A percentile compares a stretch with the other conserved stretches of the same genome.
phyloP scores from a whole-genome alignment of 257 asterid genomes.

The Echites panduratus region DNA sequence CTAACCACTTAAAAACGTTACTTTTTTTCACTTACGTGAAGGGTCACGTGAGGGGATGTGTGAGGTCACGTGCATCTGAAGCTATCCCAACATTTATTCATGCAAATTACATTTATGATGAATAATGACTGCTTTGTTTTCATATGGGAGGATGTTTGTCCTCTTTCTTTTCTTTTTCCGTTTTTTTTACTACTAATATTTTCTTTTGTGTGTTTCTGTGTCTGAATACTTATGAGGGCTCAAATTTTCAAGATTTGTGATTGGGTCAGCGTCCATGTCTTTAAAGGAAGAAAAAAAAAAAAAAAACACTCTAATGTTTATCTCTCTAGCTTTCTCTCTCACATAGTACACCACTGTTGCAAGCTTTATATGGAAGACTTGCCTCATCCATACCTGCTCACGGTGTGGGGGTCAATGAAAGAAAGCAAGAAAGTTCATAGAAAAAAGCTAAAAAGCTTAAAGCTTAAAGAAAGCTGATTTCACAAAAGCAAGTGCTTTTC shows the following conservation, averaged over 20 bases:
- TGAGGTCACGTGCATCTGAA: constrained; percentile 24
- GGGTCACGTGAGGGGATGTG: constrained; percentile 21
- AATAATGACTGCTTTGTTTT: constrained; percentile 24
- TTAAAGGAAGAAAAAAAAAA: neutral
- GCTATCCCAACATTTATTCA: constrained; percentile 12
- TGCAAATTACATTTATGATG: constrained; percentile 21
- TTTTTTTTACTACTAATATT: too few relatives aligned
- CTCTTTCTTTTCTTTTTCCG: constrained; percentile 9
- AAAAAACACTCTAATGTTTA: neutral
- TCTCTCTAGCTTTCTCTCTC: constrained; percentile 8
- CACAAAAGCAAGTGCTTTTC: constrained; percentile 27
- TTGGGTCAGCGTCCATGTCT: constrained; percentile 3
- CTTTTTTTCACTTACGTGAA: constrained; percentile 9
- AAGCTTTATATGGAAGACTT: constrained; percentile 20
- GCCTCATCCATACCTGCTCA: constrained; percentile 26
- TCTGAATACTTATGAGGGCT: constrained; percentile 20
- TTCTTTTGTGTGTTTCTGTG: constrained; percentile 9
- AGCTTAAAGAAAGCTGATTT: constrained; percentile 30
- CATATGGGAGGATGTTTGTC: constrained; percentile 17
- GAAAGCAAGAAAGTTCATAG: constrained; percentile 30
- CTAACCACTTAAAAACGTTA: constrained; percentile 9
- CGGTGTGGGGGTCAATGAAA: constrained; percentile 29
- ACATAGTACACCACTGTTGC: constrained; percentile 7
- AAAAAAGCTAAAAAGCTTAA: constrained; percentile 25
- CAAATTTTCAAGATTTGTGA: constrained; percentile 20